Conservation (phyloP, 495 filamentous ascomycete genomes). For the Podospora didyma region DNA sequence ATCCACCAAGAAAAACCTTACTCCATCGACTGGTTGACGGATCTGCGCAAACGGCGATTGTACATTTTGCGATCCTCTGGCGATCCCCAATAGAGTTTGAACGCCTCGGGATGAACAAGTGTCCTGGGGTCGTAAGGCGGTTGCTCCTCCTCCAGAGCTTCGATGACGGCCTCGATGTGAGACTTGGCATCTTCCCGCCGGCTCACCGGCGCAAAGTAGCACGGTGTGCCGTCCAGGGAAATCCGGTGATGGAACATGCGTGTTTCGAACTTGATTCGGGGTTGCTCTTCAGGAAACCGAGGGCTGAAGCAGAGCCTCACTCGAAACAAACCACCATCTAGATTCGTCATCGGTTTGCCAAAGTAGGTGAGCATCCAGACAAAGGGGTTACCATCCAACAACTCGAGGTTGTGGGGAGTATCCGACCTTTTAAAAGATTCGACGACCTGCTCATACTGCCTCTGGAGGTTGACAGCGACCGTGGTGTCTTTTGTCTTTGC, state of each 20-base stretch:
- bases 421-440: constrained; percentile 67
- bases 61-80: constrained; percentile 77
- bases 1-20: constrained; percentile 14
- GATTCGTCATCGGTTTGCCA: constrained; percentile 85
- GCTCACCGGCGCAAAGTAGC: constrained; percentile 63
- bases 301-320: constrained; percentile 79
- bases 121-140: constrained; percentile 90
- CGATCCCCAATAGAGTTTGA: constrained; percentile 82
- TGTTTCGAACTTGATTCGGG: constrained; percentile 76
- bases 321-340: constrained; percentile 87
- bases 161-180: constrained; percentile 83
- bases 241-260: constrained; percentile 87
- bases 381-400: constrained; percentile 71
- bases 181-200: constrained; percentile 73
- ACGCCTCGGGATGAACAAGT: constrained; percentile 80
- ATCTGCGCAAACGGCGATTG: constrained; percentile 69
- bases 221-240: constrained; percentile 69
- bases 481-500: constrained; percentile 63
- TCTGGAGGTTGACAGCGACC: constrained; percentile 74
- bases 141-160: constrained; percentile 76
- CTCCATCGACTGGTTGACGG: constrained; percentile 55
- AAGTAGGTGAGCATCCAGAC: constrained; percentile 72
- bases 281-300: constrained; percentile 89
- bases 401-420: constrained; percentile 65
- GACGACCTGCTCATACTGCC: constrained; percentile 80